Conservation (phyloP, 345 rosid genomes). For the Gossypioides kirkii region DNA sequence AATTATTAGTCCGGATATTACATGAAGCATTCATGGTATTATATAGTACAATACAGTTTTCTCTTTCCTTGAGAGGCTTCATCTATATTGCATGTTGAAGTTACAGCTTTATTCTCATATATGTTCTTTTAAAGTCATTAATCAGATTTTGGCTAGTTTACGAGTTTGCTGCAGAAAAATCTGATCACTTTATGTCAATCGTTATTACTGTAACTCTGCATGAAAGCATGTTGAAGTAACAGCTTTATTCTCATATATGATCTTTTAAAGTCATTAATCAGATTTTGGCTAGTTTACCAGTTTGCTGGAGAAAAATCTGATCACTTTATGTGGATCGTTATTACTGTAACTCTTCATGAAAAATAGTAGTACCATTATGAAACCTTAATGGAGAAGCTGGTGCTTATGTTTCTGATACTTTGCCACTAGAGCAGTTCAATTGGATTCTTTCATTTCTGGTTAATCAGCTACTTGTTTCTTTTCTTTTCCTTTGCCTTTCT, state of each 20-base stretch:
- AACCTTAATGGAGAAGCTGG: neutral
- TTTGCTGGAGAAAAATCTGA: neutral
- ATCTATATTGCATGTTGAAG: neutral
- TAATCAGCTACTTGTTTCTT: neutral
- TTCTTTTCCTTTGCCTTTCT: neutral
- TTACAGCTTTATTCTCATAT: neutral
- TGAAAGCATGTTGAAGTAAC: neutral
- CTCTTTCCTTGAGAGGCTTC: constrained; percentile 7
- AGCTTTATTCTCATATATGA: neutral
- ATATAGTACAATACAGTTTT: neutral
- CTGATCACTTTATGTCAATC: neutral
- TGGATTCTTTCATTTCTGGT: neutral
- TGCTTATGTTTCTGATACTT: neutral
- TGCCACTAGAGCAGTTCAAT: neutral
- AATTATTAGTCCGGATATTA: neutral
- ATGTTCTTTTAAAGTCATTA: neutral
- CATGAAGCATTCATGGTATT: neutral
- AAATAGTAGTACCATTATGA: neutral
- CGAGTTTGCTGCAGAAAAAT: neutral
- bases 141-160: constrained; percentile 4
- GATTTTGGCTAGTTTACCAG: constrained; percentile 2
- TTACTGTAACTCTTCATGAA: constrained; percentile 3
- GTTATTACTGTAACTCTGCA: neutral
- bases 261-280: neutral
- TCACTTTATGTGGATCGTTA: neutral